These are phyloP conservation scores for Neoboletus brunneissimus DNA, from an alignment of 768 basidiomycete species.

Conservation along the genomic window DNA sequence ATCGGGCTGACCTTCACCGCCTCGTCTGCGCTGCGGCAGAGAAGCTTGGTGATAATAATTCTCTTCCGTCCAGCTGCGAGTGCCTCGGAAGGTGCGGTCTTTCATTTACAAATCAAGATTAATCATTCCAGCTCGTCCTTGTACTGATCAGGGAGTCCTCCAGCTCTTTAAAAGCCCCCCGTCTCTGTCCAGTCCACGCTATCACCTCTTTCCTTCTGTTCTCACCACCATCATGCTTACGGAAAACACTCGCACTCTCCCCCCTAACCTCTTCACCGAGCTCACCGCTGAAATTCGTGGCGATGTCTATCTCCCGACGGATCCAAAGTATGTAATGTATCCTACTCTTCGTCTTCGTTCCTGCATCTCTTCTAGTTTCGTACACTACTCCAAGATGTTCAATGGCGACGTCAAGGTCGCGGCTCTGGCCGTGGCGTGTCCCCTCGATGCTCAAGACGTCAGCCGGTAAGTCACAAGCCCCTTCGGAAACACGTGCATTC, in stretches of 20 bases:
- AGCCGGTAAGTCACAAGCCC: constrained; percentile 58
- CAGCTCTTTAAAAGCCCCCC: constrained; percentile 16
- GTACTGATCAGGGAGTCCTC: background rate
- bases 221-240: constrained; percentile 16
- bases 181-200: constrained; percentile 3
- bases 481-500: constrained; percentile 2
- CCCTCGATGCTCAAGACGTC: constrained; percentile 77
- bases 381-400: constrained; percentile 50
- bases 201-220: constrained; percentile 1
- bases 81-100: constrained; percentile 1
- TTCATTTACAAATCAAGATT: constrained; percentile 12
- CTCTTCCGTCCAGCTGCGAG: background rate
- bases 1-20: constrained; percentile 7
- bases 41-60: background rate
- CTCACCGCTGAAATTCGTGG: constrained; percentile 47
- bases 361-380: constrained; percentile 22
- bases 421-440: constrained; percentile 66
- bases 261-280: constrained; percentile 40
- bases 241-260: background rate
- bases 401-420: constrained; percentile 69
- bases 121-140: background rate
- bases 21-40: constrained; percentile 9
- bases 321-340: constrained; percentile 36
- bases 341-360: background rate
- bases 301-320: constrained; percentile 42